These are phyloP conservation scores for Kwoniella shandongensis DNA, from an alignment of 768 basidiomycete species.

Conservation along the genomic window DNA sequence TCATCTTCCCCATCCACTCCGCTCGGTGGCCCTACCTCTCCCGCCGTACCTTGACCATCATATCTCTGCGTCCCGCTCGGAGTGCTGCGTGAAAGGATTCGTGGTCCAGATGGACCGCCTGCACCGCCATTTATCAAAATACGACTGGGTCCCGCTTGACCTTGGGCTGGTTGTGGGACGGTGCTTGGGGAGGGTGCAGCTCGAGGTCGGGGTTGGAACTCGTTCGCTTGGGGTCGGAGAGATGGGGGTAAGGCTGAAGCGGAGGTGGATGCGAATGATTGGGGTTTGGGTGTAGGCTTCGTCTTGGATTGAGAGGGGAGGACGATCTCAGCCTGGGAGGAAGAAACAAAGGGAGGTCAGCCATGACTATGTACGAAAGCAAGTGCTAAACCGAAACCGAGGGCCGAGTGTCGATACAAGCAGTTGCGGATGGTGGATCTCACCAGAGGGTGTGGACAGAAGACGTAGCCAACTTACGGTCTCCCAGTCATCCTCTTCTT, in stretches of 20 bases:
- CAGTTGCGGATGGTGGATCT: no score
- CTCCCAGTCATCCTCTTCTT: constrained; percentile 38
- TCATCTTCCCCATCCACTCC: constrained; percentile 16
- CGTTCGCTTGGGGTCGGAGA: constrained; percentile 19
- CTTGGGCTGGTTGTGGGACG: neutral
- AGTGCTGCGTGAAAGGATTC: no score
- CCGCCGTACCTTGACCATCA: neutral
- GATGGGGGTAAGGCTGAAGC: constrained; percentile 5
- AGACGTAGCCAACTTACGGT: constrained; percentile 21
- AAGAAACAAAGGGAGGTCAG: neutral
- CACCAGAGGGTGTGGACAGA: neutral
- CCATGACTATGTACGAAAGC: no score
- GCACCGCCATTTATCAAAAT: no score
- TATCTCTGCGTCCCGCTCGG: no score
- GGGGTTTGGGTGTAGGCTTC: neutral
- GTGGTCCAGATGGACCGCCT: no score
- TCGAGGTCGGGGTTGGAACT: constrained; percentile 24
- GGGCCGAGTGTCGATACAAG: no score
- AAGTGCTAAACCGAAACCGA: no score
- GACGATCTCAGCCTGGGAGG: constrained; percentile 7
- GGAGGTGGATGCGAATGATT: no score
- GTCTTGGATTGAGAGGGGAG: constrained; percentile 1
- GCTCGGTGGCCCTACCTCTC: neutral
- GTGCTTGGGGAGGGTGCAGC: neutral
- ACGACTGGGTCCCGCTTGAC: neutral